Base-by-base conservation (phyloP, 192 early-diverging fungal genomes). In the Gonapodya prolifera region DNA sequence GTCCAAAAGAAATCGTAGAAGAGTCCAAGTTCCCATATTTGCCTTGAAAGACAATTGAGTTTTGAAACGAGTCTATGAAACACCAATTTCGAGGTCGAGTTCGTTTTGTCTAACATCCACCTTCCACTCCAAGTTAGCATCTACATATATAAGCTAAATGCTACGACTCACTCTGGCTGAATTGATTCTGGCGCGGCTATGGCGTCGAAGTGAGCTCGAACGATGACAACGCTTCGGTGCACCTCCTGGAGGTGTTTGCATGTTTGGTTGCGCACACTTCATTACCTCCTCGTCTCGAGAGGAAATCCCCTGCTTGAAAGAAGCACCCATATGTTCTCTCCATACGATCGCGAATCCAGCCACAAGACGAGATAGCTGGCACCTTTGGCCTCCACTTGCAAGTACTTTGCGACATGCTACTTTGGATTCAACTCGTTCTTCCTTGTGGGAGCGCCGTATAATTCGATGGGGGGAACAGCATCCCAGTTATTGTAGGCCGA, bases 51-150 rank as follows among this genome's bases (percentile, higher is more conserved):
- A n/a, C n/a, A 85, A 87, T 23, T 77, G 70, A 2, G 86, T 87
- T 75, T 87, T 86, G 33, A 86, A 87, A 28, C 82, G 79, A 23
- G 84, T 85, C 35, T 85, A 83, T 2, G 84, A 78, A 1, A 81
- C 80, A 34, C 84, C 84, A 1, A 87, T 86, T 34, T 87, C 84
- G 32, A 87, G 34, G 84, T 87, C 86, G 0, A 87, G 75, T 70
- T 87, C 86, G 29, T 87, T 86, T 35, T 86, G 75, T 13, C 85
- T 86, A 78, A 88, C 86, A 30, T 88, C 86, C 8, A 86, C 85
- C 82, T 75, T 35, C n/a, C n/a, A n/a, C n/a, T n/a, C n/a, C n/a
- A n/a, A n/a, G n/a, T n/a, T n/a, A n/a, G 30, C 45, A 76, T 32
- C 0, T 29, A 23, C n/a, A n/a, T n/a, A n/a, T n/a, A n/a, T n/a